phyloP scores from a whole-genome alignment of 176 grass and related monocot species.

The Saccharum spontaneum region DNA sequence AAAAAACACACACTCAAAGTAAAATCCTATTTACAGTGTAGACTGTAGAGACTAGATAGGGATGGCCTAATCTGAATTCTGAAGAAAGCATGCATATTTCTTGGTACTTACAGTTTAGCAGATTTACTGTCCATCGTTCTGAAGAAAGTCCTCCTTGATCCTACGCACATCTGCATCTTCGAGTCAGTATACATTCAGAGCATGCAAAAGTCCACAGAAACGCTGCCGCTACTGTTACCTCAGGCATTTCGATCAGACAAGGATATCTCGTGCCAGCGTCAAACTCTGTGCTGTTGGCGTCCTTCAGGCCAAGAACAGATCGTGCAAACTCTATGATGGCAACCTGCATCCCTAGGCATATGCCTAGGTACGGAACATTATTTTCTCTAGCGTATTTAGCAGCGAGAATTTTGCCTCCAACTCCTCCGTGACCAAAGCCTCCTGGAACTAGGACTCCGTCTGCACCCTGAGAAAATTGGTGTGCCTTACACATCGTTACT shows the following conservation, averaged over 20 bases:
- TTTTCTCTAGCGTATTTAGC: conserved; percentile 60
- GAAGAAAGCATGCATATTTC: neutral
- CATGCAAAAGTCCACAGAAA: neutral
- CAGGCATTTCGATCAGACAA: conserved; percentile 50
- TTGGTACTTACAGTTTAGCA: conserved; percentile 51
- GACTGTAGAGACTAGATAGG: neutral
- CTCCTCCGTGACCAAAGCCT: conserved; percentile 49
- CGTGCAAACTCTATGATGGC: conserved; percentile 53
- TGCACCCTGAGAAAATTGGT: conserved; percentile 46
- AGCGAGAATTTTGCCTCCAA: conserved; percentile 50
- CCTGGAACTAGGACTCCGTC: conserved; percentile 62
- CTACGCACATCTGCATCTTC: conserved; percentile 43
- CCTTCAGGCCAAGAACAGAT: conserved; percentile 41
- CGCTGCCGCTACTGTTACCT: conserved; percentile 20
- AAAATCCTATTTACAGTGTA: neutral
- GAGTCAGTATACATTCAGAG: neutral
- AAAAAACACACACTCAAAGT: neutral
- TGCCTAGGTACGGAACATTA: conserved; percentile 56
- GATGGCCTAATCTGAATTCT: neutral
- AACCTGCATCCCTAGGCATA: conserved; percentile 67
- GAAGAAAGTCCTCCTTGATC: conserved; percentile 51
- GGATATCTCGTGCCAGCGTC: conserved; percentile 39
- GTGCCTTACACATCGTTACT: neutral
- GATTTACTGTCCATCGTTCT: conserved; percentile 41
- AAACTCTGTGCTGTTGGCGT: conserved; percentile 53